Evolutionary conservation across 106 monocot genomes (phyloP).

Genomic region (Allium fistulosum): DNA sequence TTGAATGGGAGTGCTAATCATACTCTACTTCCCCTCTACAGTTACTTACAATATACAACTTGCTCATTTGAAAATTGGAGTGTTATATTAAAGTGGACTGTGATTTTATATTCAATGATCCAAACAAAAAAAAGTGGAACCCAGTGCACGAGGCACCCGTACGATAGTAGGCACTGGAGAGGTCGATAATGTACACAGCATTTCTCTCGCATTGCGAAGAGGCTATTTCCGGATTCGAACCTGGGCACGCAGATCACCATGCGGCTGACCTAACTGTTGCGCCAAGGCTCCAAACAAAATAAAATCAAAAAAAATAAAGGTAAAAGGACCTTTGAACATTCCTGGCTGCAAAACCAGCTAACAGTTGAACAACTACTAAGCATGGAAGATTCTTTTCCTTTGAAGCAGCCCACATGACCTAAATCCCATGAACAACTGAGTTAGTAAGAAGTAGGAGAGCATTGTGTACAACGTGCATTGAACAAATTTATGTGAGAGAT

Average conservation of each 20-base stretch:
- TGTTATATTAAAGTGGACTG: no score
- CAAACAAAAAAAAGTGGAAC: background rate
- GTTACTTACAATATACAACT: background rate
- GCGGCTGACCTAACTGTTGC: no score
- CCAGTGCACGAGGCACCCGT: no score
- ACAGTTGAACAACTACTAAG: constrained; percentile 20
- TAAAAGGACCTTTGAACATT: constrained; percentile 37
- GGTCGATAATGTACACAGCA: no score
- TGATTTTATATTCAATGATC: no score
- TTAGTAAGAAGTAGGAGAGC: background rate
- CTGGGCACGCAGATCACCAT: no score
- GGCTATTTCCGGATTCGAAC: no score
- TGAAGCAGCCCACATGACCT: constrained; percentile 54
- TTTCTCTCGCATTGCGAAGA: no score
- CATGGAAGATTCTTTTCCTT: constrained; percentile 1
- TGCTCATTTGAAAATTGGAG: no score
- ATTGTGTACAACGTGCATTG: background rate
- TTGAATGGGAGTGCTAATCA: background rate
- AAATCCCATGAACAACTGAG: background rate
- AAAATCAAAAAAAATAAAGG: background rate
- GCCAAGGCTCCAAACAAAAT: background rate
- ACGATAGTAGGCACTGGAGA: no score
- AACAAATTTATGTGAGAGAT: background rate
- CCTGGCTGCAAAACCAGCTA: constrained; percentile 45
- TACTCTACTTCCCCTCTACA: background rate